phyloP scores from a whole-genome alignment of 352 stramenopile species.

The Lagenidium sp. region DNA sequence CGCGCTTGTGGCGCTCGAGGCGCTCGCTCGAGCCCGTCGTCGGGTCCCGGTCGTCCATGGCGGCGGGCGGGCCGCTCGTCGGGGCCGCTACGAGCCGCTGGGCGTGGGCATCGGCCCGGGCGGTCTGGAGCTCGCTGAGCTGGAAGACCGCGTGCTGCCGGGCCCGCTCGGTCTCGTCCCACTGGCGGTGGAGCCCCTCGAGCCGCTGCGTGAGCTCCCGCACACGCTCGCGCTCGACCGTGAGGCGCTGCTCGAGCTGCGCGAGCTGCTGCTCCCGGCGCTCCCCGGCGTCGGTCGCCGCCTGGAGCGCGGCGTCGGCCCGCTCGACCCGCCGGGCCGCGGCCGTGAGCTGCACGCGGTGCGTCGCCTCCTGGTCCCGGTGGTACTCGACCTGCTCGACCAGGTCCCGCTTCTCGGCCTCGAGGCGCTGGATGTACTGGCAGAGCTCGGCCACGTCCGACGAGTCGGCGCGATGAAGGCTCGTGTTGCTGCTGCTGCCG shows the following conservation, averaged over 20 bases:
- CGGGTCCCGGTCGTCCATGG: constrained; percentile 2
- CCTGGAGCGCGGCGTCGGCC: constrained; percentile 23
- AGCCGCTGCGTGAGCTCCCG: constrained; percentile 20
- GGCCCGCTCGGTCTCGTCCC: constrained; percentile 44
- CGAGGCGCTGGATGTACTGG: constrained; percentile 40
- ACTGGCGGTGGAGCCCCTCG: constrained; percentile 30
- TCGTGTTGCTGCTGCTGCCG: no score
- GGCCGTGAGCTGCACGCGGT: constrained; percentile 18
- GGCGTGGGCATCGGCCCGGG: constrained; percentile 15
- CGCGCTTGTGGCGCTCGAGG: constrained; percentile 57
- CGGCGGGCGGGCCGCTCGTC: background rate
- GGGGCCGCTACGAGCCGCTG: constrained; percentile 7
- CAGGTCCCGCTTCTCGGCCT: constrained; percentile 34
- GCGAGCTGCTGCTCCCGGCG: constrained; percentile 2
- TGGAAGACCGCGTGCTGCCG: constrained; percentile 52
- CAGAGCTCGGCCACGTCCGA: constrained; percentile 25
- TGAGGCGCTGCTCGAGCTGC: constrained; percentile 9
- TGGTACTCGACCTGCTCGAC: constrained; percentile 28
- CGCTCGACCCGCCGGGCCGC: constrained; percentile 21
- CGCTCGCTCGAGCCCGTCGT: constrained; percentile 21
- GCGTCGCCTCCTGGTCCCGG: constrained; percentile 27
- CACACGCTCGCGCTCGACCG: constrained; percentile 25
- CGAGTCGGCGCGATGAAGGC: no score
- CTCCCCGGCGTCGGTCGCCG: constrained; percentile 16
- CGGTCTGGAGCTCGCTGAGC: constrained; percentile 45